Base-by-base conservation (phyloP, 208 protist species). In the Sergeia podlipaevii region DNA sequence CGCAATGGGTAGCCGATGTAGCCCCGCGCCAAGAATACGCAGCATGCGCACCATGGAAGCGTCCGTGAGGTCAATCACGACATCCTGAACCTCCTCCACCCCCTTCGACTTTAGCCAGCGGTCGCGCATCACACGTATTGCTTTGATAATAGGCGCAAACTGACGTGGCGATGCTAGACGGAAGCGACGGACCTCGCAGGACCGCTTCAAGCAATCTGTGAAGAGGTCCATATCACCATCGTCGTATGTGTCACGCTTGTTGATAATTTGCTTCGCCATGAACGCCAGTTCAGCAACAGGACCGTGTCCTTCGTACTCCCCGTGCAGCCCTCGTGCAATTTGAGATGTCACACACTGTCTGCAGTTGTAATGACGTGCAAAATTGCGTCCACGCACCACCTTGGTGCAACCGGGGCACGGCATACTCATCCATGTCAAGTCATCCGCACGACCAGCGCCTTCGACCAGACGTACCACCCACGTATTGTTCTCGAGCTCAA, bases 1-100 rank as follows among this genome's bases (percentile, higher is more conserved):
- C 26, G 80, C 76, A 49, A 97, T 89, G 4, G 91, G 91, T 34
- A 97, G 70, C 1, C 91, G 74, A 47, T 93, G 82, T 11, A 97
- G 62, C 48, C 84, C 91, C 30, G 68, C 57, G 17, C 88, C 91
- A 52, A 97, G 59, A 0, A 78, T 55, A 4, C 77, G 68, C 61
- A 97, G 92, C 0, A 95, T 59, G 49, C 86, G 69, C 6, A 71
- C 84, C 6, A 94, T 34, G 11, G 80, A 80, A 13, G 60, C 59
- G 58, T 93, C 85, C 11, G 68, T 64, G 32, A 63, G 50, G 18
- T 77, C 71, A 7, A 93, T 70, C 24, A 73, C 57, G 21, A 69
- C 78, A 21, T 85, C 69, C 0, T 53, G 61, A 50, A 93, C 67
- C 27, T 85, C 73, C 13, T 39, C 47, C n/a, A 85, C 80, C 34